These are phyloP conservation scores for Peniophora sp. DNA, from an alignment of 1,284 basidiomycete species.

Conservation along the genomic window DNA sequence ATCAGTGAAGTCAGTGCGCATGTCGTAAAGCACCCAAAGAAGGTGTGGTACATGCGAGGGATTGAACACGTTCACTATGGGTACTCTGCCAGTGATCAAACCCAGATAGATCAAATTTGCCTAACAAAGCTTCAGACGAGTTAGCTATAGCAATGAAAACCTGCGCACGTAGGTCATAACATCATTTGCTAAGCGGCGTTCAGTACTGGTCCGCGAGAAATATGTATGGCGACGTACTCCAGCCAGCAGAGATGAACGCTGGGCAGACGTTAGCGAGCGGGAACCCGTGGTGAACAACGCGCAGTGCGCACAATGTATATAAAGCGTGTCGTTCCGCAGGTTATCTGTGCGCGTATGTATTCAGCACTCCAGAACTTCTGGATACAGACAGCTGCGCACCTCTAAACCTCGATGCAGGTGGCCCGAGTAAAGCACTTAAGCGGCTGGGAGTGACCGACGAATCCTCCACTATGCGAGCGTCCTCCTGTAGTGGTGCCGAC, in stretches of 20 bases:
- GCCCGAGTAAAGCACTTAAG: slow-evolving; percentile 32
- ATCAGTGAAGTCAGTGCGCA: too few species aligned
- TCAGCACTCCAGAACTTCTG: neutral
- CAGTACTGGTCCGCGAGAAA: neutral
- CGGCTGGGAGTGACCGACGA: slow-evolving; percentile 6
- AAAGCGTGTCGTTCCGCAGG: slow-evolving; percentile 46
- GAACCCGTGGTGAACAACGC: too few species aligned
- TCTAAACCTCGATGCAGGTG: slow-evolving; percentile 48
- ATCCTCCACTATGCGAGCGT: slow-evolving; percentile 6
- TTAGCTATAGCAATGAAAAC: too few species aligned
- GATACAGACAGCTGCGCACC: slow-evolving; percentile 22
- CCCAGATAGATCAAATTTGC: slow-evolving; percentile 64
- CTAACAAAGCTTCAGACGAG: too few species aligned
- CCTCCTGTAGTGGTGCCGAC: slow-evolving; percentile 4
- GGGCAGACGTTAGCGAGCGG: too few species aligned
- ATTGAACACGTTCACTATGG: slow-evolving; percentile 55
- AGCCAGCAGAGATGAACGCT: slow-evolving; percentile 59
- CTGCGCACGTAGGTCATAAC: slow-evolving; percentile 52
- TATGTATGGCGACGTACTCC: slow-evolving; percentile 41
- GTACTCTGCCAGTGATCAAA: slow-evolving; percentile 53
- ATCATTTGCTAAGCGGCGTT: slow-evolving; percentile 52
- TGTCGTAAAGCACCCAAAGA: too few species aligned
- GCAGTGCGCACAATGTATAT: slow-evolving; percentile 20
- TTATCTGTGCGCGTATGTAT: slow-evolving; percentile 31
- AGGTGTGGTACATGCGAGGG: slow-evolving; percentile 66